Evolutionary conservation across 2,329 filamentous ascomycete genomes (phyloP), one percentile per base, ranked within the genome.

Genomic region (Geosmithia putterillii): DNA sequence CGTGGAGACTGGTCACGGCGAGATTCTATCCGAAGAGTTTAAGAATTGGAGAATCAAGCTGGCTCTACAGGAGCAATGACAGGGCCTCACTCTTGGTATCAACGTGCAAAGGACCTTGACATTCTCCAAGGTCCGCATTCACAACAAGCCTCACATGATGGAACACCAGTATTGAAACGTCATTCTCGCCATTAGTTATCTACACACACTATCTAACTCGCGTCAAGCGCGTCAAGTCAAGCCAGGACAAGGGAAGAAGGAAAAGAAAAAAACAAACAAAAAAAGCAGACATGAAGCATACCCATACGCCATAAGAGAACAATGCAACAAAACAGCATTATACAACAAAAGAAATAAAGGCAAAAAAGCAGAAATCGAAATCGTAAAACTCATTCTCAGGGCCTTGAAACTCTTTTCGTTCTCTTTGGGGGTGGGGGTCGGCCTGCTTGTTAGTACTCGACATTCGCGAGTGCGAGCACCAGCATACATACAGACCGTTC

Each of bases 1-100:
- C 4, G 77, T 86, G 52, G 83, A 87, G 49, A 76, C 74, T 1
- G 86, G 86, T 0, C 79, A 85, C 48, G 87, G 86, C 1, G 70
- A 74, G 20, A 86, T 95, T 41, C 64, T 95, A 36, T 85, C 83
- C 3, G 73, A 81, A 19, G 76, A 84, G 14, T 95, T 95, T 56
- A 73, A 84, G 53, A 74, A 81, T 48, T 94, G 86, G 83, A 67
- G 75, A 42, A 78, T 76, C 49, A 76, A 76, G 54, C 57, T 76
- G 20, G 62, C 62, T 1, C 51, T 71, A 17, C 44, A 43, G 19
- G 44, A 43, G 8, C n/a, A 21, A 19, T 7, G 20, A 21, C 17
- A 35, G 23, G 23, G 23, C 23, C 10, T 25, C 23, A 25, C 23
- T n/a, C 19, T 22, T 17, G 22, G 6, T n/a, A 8, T 18, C 20